Percentiles rank a stretch among this genome's conserved stretches.
phyloP scores from a whole-genome alignment of 108 stramenopile genomes.

The Heterococcus sp. region DNA sequence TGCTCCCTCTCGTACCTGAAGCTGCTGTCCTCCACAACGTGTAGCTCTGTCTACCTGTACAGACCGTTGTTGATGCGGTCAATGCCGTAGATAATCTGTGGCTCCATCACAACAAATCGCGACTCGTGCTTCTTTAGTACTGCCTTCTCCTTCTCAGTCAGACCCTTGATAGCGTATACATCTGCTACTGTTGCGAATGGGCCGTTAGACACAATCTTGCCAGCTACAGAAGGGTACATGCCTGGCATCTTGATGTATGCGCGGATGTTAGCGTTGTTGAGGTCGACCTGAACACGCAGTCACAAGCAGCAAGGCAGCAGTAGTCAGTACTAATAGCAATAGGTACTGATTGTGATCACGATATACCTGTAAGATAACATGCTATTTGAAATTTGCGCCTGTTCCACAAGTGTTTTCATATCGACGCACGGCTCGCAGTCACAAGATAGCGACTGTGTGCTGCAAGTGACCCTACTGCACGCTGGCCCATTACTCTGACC shows the following conservation, averaged over 20 bases:
- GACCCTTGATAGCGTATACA: constrained; percentile 87
- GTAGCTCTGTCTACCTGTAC: constrained; percentile 67
- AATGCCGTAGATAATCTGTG: constrained; percentile 58
- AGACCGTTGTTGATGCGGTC: constrained; percentile 91
- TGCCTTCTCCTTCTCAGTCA: constrained; percentile 80
- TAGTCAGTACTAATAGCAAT: too few relatives aligned
- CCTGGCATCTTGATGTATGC: constrained; percentile 91
- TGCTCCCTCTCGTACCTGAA: too few relatives aligned
- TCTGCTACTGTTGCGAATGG: constrained; percentile 88
- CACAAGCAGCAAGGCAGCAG: too few relatives aligned
- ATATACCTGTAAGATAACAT: too few relatives aligned
- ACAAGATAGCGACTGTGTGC: too few relatives aligned
- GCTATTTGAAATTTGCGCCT: too few relatives aligned
- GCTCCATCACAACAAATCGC: constrained; percentile 74
- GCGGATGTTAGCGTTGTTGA: constrained; percentile 97
- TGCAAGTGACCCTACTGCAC: too few relatives aligned
- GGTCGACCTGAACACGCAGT: constrained; percentile 76
- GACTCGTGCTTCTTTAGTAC: constrained; percentile 94
- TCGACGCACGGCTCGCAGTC: too few relatives aligned
- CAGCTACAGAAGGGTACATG: constrained; percentile 90
- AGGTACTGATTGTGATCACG: too few relatives aligned
- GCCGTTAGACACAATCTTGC: constrained; percentile 91
- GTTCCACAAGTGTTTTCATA: too few relatives aligned
- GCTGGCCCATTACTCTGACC: too few relatives aligned
- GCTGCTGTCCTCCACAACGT: background rate